phyloP scores from a whole-genome alignment of 148 eudicot genomes.

The Persicaria maculosa region DNA sequence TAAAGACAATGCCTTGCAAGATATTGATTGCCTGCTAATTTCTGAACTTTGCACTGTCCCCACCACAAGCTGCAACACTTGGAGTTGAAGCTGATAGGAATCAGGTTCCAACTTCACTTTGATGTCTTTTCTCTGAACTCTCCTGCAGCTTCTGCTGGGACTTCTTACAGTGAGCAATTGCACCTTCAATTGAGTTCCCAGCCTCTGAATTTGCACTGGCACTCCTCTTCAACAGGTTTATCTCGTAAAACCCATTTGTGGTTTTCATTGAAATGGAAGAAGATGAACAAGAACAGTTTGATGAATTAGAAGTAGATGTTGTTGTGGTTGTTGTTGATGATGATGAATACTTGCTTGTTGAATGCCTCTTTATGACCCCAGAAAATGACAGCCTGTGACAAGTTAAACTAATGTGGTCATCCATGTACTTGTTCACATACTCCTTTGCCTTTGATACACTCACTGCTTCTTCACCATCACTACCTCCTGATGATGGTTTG shows the following conservation, averaged over 20 bases:
- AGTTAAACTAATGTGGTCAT: conserved; percentile 18
- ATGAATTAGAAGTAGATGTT: conserved; percentile 33
- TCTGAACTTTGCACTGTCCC: too few species aligned
- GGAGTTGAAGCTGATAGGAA: conserved; percentile 25
- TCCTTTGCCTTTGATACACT: conserved; percentile 23
- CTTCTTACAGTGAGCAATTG: conserved; percentile 73
- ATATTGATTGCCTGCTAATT: too few species aligned
- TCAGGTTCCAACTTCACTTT: conserved; percentile 22
- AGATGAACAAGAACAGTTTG: conserved; percentile 26
- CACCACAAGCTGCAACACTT: too few species aligned
- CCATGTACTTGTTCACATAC: conserved; percentile 14
- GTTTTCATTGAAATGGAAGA: conserved; percentile 44
- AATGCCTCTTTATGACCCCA: conserved; percentile 48
- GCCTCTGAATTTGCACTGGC: conserved; percentile 43
- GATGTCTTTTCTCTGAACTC: conserved; percentile 17
- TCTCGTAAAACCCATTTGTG: conserved; percentile 32
- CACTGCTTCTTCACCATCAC: conserved; percentile 9
- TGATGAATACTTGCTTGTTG: conserved; percentile 27
- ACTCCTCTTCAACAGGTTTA: conserved; percentile 43
- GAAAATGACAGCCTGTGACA: conserved; percentile 59
- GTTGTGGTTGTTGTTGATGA: conserved; percentile 34
- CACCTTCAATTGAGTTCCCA: conserved; percentile 66
- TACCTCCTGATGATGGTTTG: conserved; percentile 14
- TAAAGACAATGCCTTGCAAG: not conserved
- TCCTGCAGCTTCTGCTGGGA: conserved; percentile 35